A percentile compares a stretch with the other conserved stretches of the same genome.
Evolutionary conservation across 495 filamentous ascomycete species (phyloP).

Genomic region (Aspergillus steynii): DNA sequence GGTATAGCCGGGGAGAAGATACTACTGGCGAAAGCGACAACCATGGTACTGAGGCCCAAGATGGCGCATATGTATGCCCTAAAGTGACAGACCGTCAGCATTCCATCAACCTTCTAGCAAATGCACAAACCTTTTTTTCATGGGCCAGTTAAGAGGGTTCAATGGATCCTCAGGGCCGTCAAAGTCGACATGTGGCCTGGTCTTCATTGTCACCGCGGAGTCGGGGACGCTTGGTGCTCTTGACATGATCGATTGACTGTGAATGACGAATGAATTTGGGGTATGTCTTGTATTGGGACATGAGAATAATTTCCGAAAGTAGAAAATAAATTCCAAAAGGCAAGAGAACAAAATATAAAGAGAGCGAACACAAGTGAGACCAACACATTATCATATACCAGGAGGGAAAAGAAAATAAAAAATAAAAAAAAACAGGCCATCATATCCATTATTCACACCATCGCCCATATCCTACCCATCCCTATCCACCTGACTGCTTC

Average conservation of each 20-base stretch:
- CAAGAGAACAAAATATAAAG: background rate
- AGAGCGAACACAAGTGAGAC: background rate
- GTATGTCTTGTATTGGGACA: background rate
- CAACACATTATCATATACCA: background rate
- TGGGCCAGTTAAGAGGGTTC: conserved; percentile 18
- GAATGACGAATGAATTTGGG: background rate
- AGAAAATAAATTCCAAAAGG: background rate
- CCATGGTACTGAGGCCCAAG: conserved; percentile 18
- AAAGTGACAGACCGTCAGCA: background rate
- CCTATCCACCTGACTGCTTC: background rate
- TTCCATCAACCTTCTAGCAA: no score
- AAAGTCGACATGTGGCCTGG: conserved; percentile 12
- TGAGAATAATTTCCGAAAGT: background rate
- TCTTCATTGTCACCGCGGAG: background rate
- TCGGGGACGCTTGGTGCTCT: background rate
- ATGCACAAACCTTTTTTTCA: conserved; percentile 12
- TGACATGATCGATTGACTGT: background rate
- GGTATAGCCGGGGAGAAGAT: conserved; percentile 21
- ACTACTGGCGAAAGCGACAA: conserved; percentile 19
- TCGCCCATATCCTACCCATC: background rate
- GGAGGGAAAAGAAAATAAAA: background rate
- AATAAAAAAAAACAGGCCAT: background rate
- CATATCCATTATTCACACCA: background rate
- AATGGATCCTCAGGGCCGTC: conserved; percentile 19
- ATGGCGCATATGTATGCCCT: conserved; percentile 13